Evolutionary conservation across 305 asterid species (phyloP).

Genomic region (Solanum hybrid): DNA sequence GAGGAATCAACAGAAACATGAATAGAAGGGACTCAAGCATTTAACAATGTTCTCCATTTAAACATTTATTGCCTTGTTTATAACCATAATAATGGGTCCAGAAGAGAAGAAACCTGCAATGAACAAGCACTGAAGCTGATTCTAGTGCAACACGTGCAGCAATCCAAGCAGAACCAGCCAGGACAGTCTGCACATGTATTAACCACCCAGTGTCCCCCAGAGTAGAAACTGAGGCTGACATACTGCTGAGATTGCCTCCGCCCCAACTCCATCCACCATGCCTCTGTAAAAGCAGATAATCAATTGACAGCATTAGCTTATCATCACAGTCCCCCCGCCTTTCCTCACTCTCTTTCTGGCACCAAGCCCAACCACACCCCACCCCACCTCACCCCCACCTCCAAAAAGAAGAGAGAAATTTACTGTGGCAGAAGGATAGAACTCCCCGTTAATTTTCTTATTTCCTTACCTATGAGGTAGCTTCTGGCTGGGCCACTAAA

Average conservation of each 20-base stretch:
- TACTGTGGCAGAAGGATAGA: neutral
- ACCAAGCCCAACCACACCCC: neutral
- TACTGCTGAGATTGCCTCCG: constrained; percentile 98
- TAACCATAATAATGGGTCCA: constrained; percentile 9
- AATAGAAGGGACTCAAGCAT: neutral
- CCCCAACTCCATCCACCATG: constrained; percentile 99
- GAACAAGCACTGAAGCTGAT: constrained; percentile 96
- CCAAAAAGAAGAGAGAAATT: neutral
- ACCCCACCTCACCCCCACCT: neutral
- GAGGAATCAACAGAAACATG: neutral
- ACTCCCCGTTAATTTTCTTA: neutral
- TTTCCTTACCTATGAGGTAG: neutral
- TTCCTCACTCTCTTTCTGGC: neutral
- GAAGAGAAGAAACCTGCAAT: constrained; percentile 68
- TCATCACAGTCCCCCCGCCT: neutral
- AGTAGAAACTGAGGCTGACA: constrained; percentile 98
- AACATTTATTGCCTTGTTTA: neutral
- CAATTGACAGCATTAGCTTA: neutral
- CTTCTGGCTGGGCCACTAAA: neutral
- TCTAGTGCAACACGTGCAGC: constrained; percentile 98
- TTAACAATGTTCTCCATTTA: neutral
- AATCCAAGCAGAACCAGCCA: constrained; percentile 99
- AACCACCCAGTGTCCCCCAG: constrained; percentile 98
- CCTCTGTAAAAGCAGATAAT: constrained; percentile 46
- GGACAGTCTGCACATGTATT: constrained; percentile 87